phyloP scores from a whole-genome alignment of 805 yeast species.

The Ogataea nitratoaversa region DNA sequence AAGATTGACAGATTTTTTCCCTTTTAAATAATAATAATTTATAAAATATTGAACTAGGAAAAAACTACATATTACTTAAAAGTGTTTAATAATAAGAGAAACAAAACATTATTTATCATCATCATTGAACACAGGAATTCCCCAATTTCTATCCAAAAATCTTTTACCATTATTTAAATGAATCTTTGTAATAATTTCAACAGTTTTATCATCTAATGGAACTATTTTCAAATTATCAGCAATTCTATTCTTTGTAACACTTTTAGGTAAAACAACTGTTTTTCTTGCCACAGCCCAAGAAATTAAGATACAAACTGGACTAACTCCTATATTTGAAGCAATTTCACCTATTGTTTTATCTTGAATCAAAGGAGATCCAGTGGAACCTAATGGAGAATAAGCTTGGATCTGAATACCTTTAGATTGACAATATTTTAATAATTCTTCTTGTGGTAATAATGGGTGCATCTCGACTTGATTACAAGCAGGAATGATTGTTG shows the following conservation, averaged over 20 bases:
- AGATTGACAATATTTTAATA: conserved; percentile 46
- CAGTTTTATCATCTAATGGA: conserved; percentile 32
- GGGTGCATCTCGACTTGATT: conserved; percentile 80
- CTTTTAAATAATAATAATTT: too few relatives aligned
- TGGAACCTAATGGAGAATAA: conserved; percentile 72
- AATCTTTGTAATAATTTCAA: conserved; percentile 13
- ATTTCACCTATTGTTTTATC: conserved; percentile 40
- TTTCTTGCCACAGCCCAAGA: conserved; percentile 61
- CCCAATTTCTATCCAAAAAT: conserved; percentile 17
- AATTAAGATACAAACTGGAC: conserved; percentile 49
- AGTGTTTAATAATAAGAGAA: neutral
- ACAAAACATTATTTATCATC: conserved; percentile 6
- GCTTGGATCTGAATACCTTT: conserved; percentile 63
- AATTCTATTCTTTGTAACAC: conserved; percentile 41
- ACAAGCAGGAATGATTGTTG: conserved; percentile 56
- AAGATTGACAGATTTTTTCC: too few relatives aligned
- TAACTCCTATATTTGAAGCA: conserved; percentile 38
- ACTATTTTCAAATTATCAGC: conserved; percentile 35
- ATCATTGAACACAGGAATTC: conserved; percentile 20
- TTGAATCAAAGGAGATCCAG: conserved; percentile 46
- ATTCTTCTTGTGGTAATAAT: conserved; percentile 56
- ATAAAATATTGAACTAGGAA: too few relatives aligned
- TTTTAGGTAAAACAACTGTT: conserved; percentile 49
- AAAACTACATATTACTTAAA: too few relatives aligned
- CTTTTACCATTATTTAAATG: conserved; percentile 12